Percentiles rank a stretch among this genome's conserved stretches.
These are phyloP conservation scores for Aspergillus brunneoviolaceus DNA, from an alignment of 2,329 filamentous ascomycete genomes.

Conservation along the genomic window DNA sequence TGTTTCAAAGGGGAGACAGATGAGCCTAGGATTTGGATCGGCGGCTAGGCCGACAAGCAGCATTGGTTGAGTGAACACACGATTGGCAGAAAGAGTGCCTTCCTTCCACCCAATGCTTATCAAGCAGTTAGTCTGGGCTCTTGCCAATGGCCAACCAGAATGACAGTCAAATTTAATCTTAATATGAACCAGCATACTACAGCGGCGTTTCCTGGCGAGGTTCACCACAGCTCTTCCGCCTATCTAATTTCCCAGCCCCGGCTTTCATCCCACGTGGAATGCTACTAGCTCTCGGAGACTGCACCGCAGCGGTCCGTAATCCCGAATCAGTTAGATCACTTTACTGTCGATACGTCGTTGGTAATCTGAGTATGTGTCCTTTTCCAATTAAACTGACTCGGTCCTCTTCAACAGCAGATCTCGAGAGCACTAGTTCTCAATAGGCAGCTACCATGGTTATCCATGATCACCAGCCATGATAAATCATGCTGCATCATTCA, in stretches of 20 bases:
- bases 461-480: background rate
- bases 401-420: background rate
- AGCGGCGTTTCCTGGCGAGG: background rate
- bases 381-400: slow-evolving; percentile 17
- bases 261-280: slow-evolving; percentile 16
- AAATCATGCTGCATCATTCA: background rate
- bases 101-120: background rate
- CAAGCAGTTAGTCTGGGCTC: background rate
- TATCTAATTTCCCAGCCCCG: slow-evolving; percentile 6
- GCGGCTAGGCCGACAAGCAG: background rate
- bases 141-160: background rate
- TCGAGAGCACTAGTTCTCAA: background rate
- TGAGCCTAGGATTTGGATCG: background rate
- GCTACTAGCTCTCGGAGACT: slow-evolving; percentile 3
- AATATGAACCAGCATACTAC: background rate
- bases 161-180: background rate
- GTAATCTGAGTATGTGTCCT: slow-evolving; percentile 5
- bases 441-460: background rate
- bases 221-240: background rate
- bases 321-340: background rate
- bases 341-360: background rate
- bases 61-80: background rate
- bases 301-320: slow-evolving; percentile 1
- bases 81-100: background rate
- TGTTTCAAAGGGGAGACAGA: background rate